A percentile compares a stretch with the other conserved stretches of the same genome.
Evolutionary conservation across 108 stramenopile species (phyloP).

Genomic region (Stephanodiscus triporus): DNA sequence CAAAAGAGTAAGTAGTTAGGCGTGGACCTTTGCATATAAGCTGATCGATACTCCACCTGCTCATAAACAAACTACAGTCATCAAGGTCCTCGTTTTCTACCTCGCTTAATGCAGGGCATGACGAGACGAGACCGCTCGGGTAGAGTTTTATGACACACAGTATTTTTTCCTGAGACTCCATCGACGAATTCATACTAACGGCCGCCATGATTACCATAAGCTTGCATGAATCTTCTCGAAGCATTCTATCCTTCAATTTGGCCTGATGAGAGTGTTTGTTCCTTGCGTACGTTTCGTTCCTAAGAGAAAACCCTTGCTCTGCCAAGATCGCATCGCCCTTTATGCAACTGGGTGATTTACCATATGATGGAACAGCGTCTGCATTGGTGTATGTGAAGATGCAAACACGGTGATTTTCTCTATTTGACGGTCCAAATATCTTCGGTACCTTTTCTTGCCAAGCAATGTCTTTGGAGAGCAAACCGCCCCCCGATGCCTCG

Average conservation of each 20-base stretch:
- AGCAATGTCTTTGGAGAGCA: constrained; percentile 18
- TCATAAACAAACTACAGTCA: constrained; percentile 14
- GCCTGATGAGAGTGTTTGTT: not conserved
- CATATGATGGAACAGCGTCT: constrained; percentile 2
- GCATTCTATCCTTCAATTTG: constrained; percentile 16
- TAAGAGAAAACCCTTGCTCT: constrained; percentile 3
- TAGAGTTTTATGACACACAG: constrained; percentile 28
- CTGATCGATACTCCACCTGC: constrained; percentile 18
- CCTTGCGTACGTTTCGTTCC: not conserved
- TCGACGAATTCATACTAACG: not conserved
- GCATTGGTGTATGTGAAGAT: constrained; percentile 27
- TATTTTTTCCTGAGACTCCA: constrained; percentile 5
- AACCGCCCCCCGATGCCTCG: not conserved
- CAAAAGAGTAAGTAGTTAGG: constrained; percentile 19
- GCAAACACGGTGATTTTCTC: not conserved
- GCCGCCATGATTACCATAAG: constrained; percentile 34
- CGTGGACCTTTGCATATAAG: constrained; percentile 18
- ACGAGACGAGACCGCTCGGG: constrained; percentile 20
- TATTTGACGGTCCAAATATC: not conserved
- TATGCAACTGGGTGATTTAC: not conserved
- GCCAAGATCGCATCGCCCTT: not conserved
- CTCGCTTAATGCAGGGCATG: constrained; percentile 25
- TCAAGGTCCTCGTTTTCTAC: constrained; percentile 25
- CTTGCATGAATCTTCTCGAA: constrained; percentile 25
- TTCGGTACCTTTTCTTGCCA: constrained; percentile 33